Evolutionary conservation across 805 yeast species (phyloP).

Genomic region (Lachancea lanzarotensis): DNA sequence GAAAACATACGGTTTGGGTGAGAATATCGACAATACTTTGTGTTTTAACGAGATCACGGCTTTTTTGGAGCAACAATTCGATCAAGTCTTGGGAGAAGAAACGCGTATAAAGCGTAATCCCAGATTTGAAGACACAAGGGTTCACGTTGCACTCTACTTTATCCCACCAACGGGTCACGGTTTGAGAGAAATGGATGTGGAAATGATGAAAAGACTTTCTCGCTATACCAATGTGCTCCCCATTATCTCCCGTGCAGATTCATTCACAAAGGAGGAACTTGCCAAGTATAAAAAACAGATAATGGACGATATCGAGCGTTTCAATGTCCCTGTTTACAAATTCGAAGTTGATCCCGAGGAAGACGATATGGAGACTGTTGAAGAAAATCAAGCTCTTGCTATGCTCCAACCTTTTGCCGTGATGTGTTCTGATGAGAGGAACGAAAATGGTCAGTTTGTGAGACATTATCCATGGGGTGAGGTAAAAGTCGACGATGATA

Average conservation of each 20-base stretch:
- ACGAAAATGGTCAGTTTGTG: conserved; percentile 50
- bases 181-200: conserved; percentile 64
- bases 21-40: conserved; percentile 61
- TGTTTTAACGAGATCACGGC: conserved; percentile 61
- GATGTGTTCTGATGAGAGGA: conserved; percentile 56
- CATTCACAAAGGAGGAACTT: conserved; percentile 59
- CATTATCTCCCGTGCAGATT: conserved; percentile 62
- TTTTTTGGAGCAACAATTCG: conserved; percentile 71
- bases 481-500: conserved; percentile 45
- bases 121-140: conserved; percentile 67
- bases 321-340: conserved; percentile 67
- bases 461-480: conserved; percentile 76
- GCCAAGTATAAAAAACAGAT: conserved; percentile 53
- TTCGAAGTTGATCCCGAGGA: conserved; percentile 67
- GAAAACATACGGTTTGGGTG: conserved; percentile 77
- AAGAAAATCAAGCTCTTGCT: conserved; percentile 58
- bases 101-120: conserved; percentile 84
- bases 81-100: conserved; percentile 75
- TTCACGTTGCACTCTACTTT: conserved; percentile 66
- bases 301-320: conserved; percentile 55
- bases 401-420: conserved; percentile 71
- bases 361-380: conserved; percentile 61
- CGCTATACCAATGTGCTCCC: conserved; percentile 72
- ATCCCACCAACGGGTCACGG: conserved; percentile 77
- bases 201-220: conserved; percentile 61